Base-by-base conservation (phyloP, 2,329 filamentous ascomycete genomes). In the Ascocoryne sarcoides region DNA sequence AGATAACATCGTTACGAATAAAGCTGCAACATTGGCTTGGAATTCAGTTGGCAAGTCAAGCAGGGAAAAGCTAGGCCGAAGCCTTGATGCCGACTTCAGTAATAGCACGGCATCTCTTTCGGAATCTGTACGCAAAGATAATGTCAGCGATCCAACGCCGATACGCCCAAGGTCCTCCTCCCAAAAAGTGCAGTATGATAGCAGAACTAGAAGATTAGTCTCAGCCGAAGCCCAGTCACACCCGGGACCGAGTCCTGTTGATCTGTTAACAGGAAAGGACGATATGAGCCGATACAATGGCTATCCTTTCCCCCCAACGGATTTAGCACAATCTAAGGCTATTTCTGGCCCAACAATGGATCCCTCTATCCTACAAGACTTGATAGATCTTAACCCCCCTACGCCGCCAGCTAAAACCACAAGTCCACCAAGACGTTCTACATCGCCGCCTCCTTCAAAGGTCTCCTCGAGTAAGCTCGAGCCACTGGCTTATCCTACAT, bases 1-100 rank as follows among this genome's bases (percentile, higher is more conserved):
- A 35, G 75, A 76, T 40, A 71, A 63, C 12, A 65, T 65, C 7
- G 68, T 76, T 1, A 70, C 77, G 10, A 80, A 70, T 58, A 79
- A 76, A 54, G 79, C 79, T 30, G 79, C 79, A 18, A 75, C 73
- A 3, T 55, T 82, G 38, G 79, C 79, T 21, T 83, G 79, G 55
- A 49, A 54, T 33, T 55, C 56, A 20, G 29, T 51, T n/a, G 40
- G 42, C n/a, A 54, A 44, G 38, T 40, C 36, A 37, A 37, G 36
- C 9, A 54, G 45, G 37, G 58, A 39, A 12, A 52, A 42, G 44
- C 44, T 55, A 19, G 54, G 53, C 15, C 44, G 50, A 23, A 56
- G 48, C 37, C 40, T 57, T 20, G 54, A 57, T 47, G 17, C 43
- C 18, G 55, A 59, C 19, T 20, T 43, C 14, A 43, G 48, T 40